Conservation (phyloP, 306 rosid genomes). For the Comarum palustre region DNA sequence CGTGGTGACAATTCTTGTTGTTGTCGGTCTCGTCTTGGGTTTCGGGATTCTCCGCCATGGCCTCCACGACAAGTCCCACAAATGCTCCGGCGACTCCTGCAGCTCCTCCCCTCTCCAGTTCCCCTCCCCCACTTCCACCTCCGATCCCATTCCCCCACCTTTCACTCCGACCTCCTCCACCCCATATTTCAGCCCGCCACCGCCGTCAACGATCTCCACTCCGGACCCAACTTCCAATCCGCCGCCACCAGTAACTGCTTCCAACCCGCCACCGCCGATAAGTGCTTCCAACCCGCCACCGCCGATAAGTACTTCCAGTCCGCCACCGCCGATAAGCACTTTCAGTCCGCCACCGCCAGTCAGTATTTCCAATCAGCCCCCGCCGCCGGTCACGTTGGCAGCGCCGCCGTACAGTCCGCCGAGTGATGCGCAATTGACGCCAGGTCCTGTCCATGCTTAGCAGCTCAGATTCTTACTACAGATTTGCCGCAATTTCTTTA, state of each 20-base stretch:
- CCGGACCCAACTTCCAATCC: constrained; percentile 22
- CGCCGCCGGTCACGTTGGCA: constrained; percentile 33
- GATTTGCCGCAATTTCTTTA: not conserved
- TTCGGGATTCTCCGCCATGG: constrained; percentile 52
- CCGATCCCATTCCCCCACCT: not conserved
- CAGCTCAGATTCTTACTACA: constrained; percentile 23
- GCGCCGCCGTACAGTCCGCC: constrained; percentile 52
- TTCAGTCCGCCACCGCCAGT: constrained; percentile 23
- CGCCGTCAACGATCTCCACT: constrained; percentile 17
- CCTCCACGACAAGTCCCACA: constrained; percentile 36
- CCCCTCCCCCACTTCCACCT: constrained; percentile 7
- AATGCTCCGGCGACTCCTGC: constrained; percentile 59
- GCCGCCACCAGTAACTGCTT: constrained; percentile 20
- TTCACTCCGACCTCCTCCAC: constrained; percentile 46
- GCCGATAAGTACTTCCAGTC: constrained; percentile 23
- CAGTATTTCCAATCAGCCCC: constrained; percentile 25
- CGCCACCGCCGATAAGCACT: constrained; percentile 11
- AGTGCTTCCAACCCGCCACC: constrained; percentile 30
- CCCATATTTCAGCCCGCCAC: constrained; percentile 18
- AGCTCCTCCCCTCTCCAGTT: constrained; percentile 26
- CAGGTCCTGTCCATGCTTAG: constrained; percentile 53
- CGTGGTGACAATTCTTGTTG: constrained; percentile 63
- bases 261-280: constrained; percentile 27
- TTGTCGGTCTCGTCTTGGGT: constrained; percentile 67
- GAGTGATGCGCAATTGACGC: constrained; percentile 36